Evolutionary conservation across 352 stramenopile genomes (phyloP), one percentile per base, ranked within the genome.

Genomic region (Pythium phragmiticola): DNA sequence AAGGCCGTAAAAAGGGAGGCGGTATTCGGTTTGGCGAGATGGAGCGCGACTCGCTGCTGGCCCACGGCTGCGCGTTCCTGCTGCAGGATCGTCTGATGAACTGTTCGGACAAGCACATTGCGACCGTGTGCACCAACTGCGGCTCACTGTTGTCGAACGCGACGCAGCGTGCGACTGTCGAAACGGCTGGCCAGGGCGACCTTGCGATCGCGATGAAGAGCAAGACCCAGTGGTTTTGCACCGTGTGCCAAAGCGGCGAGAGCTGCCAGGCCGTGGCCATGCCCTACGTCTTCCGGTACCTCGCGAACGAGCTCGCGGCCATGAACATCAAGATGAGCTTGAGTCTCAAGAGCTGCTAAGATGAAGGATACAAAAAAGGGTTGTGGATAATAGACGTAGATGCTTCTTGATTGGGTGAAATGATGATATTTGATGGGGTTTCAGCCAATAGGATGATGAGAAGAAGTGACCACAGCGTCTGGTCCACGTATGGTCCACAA

Each of bases 321-420:
- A 99, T 99, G 98, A 99, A 99, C 76, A 99, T 99, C 72, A 99
- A 99, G 80, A 91, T 99, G 76, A 97, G 90, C 54, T 84, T 99
- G 66, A 89, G 73, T 21, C 64, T 96, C 57, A 96, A 93, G 73
- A 81, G 78, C 47, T 84, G 66, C 28, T 57, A 51, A 30, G 41
- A 39, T 21, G 21, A 53, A 21, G 43, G 11, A 30, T 17, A 0
- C 1, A 48, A 12, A 36, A 48, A 12, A 36, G 43, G 49, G 59
- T 36, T 59, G 53, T 26, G 42, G 53, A 17, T 36, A 66, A 66
- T 66, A 66, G 60, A 65, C 57, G 17, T 60, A 57, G 52, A 28
- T 65, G 51, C 30, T 46, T 49, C 34, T 16, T 46, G 47, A 62
- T 62, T 62, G 36, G 46, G 26, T 26, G 13, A 68, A 68, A 68